These are phyloP conservation scores for Candida nanaspora DNA, from an alignment of 805 yeast species.

Conservation along the genomic window DNA sequence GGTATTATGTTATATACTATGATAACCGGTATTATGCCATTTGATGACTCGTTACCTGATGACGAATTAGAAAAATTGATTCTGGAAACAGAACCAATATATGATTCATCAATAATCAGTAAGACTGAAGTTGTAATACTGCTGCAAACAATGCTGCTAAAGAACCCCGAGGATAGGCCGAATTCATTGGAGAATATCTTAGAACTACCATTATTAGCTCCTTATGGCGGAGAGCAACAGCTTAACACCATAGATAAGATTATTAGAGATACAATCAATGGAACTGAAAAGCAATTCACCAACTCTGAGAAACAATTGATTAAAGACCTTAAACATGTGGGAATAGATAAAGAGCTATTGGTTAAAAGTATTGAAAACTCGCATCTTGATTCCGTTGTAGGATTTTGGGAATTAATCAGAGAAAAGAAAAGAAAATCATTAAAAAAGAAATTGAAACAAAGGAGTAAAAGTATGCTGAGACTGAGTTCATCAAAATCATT, in stretches of 20 bases:
- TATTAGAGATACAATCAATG: constrained; percentile 26
- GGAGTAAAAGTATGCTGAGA: constrained; percentile 24
- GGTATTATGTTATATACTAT: constrained; percentile 86
- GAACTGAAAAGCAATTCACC: constrained; percentile 38
- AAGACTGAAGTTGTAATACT: constrained; percentile 46
- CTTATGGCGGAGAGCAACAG: constrained; percentile 33
- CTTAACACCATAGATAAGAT: constrained; percentile 32
- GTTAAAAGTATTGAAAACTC: constrained; percentile 49
- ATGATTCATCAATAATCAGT: constrained; percentile 25
- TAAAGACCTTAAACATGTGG: constrained; percentile 49
- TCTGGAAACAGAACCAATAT: constrained; percentile 57
- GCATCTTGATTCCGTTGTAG: constrained; percentile 66
- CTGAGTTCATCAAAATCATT: constrained; percentile 19
- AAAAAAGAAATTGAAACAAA: constrained; percentile 18
- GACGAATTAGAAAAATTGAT: constrained; percentile 58
- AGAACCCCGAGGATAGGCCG: constrained; percentile 63
- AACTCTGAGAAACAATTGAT: constrained; percentile 56
- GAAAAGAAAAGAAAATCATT: constrained; percentile 37
- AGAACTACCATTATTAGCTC: constrained; percentile 40
- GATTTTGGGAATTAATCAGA: constrained; percentile 62
- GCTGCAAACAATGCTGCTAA: constrained; percentile 47
- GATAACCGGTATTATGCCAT: constrained; percentile 84
- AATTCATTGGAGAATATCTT: constrained; percentile 41
- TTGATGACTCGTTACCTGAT: constrained; percentile 63
- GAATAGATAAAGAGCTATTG: constrained; percentile 57